phyloP scores from a whole-genome alignment of 2,329 filamentous ascomycete genomes.

The Paecilomyces fulvus region DNA sequence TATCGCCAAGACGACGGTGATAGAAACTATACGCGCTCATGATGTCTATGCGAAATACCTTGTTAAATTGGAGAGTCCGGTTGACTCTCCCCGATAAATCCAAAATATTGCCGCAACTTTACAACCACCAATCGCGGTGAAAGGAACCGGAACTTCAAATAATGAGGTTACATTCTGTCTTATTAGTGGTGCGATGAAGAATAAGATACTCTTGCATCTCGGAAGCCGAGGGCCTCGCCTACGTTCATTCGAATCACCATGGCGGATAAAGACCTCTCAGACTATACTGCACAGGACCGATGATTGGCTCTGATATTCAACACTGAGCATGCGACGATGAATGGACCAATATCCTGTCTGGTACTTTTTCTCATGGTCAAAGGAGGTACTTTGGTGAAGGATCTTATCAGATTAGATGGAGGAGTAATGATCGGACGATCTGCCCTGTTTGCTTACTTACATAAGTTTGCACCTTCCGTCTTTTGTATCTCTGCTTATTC shows the following conservation, averaged over 20 bases:
- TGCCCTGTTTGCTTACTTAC: neutral
- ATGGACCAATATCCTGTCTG: slow-evolving; percentile 27
- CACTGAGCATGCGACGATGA: neutral
- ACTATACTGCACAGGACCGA: neutral
- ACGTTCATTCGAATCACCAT: no score
- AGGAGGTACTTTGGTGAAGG: neutral
- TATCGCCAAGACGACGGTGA: neutral
- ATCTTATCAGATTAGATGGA: neutral
- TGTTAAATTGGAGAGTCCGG: neutral
- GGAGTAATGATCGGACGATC: neutral
- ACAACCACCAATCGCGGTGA: neutral
- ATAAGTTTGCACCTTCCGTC: neutral
- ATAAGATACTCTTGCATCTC: no score
- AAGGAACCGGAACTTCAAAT: no score
- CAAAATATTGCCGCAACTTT: neutral
- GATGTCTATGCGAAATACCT: neutral
- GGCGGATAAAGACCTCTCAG: no score
- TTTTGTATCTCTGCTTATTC: neutral
- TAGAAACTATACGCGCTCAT: neutral
- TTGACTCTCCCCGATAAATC: neutral
- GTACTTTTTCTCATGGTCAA: slow-evolving; percentile 32
- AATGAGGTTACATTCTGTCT: no score
- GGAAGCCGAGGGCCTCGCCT: no score
- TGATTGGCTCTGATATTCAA: neutral
- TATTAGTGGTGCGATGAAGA: no score